Conservation (phyloP, 371 early-diverging fungal genomes). For the Haplosporangium sp. region DNA sequence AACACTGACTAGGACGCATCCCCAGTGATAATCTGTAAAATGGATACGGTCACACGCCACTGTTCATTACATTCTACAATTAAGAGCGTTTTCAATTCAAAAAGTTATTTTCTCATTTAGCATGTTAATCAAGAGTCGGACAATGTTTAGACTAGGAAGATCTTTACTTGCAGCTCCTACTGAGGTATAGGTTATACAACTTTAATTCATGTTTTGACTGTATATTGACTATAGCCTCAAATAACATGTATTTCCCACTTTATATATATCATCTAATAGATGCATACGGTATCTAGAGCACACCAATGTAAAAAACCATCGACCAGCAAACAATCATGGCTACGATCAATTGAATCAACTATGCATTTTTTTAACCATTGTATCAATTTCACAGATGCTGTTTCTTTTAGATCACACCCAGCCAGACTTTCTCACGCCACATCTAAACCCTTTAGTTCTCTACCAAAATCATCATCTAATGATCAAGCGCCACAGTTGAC, state of each 20-base stretch:
- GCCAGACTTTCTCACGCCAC: background rate
- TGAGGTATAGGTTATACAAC: background rate
- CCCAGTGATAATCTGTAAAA: background rate
- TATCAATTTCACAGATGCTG: background rate
- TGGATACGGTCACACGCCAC: background rate
- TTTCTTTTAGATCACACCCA: background rate
- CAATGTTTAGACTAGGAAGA: background rate
- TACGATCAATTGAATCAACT: background rate
- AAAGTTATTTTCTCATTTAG: background rate
- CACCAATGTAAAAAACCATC: background rate
- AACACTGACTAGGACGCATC: background rate
- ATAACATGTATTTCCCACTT: background rate
- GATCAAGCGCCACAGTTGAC: conserved; percentile 62
- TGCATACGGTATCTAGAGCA: background rate
- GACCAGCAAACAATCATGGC: background rate
- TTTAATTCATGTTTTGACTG: background rate
- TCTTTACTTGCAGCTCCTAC: background rate
- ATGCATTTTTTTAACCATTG: background rate
- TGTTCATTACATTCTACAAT: background rate
- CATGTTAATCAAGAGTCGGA: background rate
- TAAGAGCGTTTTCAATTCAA: background rate
- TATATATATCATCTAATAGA: background rate
- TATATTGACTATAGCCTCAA: background rate
- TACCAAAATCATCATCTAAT: background rate
- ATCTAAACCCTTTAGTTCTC: background rate